Evolutionary conservation across 148 eudicot genomes (phyloP).

Genomic region (Rhododendron ferrugineum): DNA sequence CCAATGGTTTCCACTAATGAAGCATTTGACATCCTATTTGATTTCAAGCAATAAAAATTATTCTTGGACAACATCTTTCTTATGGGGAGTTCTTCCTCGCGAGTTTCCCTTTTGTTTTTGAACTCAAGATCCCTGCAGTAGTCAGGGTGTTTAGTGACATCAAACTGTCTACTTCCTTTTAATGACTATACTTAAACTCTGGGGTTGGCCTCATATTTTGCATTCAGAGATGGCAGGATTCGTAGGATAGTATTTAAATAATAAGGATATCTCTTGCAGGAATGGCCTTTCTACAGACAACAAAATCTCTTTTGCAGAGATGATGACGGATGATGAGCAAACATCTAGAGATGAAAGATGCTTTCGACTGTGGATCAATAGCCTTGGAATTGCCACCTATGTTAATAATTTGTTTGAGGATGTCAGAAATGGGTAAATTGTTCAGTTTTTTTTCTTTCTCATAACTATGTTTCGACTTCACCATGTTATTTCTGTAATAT

Average conservation of each 20-base stretch:
- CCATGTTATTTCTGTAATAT: not conserved
- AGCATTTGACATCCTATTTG: not conserved
- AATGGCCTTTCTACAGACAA: slow-evolving; percentile 64
- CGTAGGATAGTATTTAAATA: not conserved
- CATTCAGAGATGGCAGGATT: not conserved
- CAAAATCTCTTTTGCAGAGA: slow-evolving; percentile 57
- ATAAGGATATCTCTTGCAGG: slow-evolving; percentile 30
- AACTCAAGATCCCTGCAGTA: not conserved
- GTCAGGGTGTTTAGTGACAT: not conserved
- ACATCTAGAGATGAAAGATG: slow-evolving; percentile 90
- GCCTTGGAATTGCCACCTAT: slow-evolving; percentile 70
- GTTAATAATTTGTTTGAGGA: slow-evolving; percentile 87
- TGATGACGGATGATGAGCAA: slow-evolving; percentile 65
- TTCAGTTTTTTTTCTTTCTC: not conserved
- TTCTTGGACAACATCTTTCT: not conserved
- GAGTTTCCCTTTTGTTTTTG: not conserved
- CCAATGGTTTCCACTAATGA: not conserved
- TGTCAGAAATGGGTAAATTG: slow-evolving; percentile 64
- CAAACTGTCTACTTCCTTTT: not conserved
- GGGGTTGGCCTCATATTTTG: not conserved
- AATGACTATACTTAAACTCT: not conserved
- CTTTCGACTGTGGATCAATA: slow-evolving; percentile 89
- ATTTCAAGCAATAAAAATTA: not conserved
- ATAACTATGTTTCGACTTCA: not conserved
- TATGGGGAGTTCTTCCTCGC: not conserved